Evolutionary conservation across 805 yeast species (phyloP).

Genomic region (Nematodospora valgi): DNA sequence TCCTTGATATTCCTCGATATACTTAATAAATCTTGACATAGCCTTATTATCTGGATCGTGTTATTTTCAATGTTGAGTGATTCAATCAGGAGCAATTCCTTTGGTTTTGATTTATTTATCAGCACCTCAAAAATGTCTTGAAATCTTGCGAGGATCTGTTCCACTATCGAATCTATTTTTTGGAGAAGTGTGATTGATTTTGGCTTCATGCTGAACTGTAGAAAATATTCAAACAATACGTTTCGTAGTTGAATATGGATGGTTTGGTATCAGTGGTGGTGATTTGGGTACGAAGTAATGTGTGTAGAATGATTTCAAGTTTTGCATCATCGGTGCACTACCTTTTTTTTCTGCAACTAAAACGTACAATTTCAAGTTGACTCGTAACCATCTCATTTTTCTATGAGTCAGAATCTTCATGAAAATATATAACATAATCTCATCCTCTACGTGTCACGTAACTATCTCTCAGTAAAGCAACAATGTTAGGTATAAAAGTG

Average conservation of each 20-base stretch:
- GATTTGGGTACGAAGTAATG: background rate
- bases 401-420: slow-evolving; percentile 1
- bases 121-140: slow-evolving; percentile 52
- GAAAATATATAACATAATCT: too few relatives aligned
- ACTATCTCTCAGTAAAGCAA: background rate
- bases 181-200: slow-evolving; percentile 27
- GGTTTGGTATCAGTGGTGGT: background rate
- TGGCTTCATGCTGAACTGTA: slow-evolving; percentile 39
- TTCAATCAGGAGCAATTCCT: slow-evolving; percentile 47
- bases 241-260: too few relatives aligned
- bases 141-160: slow-evolving; percentile 48
- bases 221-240: background rate
- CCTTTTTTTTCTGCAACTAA: too few relatives aligned
- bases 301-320: too few relatives aligned
- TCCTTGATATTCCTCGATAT: slow-evolving; percentile 50
- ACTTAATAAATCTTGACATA: slow-evolving; percentile 50
- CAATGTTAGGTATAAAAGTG: background rate
- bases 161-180: slow-evolving; percentile 50
- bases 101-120: slow-evolving; percentile 36
- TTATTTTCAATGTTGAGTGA: slow-evolving; percentile 54
- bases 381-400: slow-evolving; percentile 1
- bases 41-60: slow-evolving; percentile 46
- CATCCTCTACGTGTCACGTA: too few relatives aligned
- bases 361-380: background rate
- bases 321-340: too few relatives aligned